These are phyloP conservation scores for Wallemia ichthyophaga DNA, from an alignment of 1,284 basidiomycete genomes.

Conservation along the genomic window DNA sequence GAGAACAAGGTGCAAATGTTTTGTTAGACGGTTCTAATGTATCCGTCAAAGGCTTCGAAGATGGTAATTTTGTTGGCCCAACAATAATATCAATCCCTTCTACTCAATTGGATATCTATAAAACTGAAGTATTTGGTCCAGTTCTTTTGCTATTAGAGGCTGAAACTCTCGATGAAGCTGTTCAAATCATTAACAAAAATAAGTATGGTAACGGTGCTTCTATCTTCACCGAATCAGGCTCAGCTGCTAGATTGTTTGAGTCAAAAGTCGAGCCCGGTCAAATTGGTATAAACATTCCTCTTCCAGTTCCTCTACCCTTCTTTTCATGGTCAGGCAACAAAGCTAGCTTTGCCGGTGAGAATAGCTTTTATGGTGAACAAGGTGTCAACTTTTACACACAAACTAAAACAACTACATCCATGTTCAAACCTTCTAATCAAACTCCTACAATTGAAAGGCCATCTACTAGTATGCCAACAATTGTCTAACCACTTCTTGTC, in stretches of 20 bases:
- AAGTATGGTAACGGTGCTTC: constrained; percentile 60
- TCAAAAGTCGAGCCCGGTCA: constrained; percentile 66
- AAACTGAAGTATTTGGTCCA: constrained; percentile 90
- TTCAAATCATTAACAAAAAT: constrained; percentile 66
- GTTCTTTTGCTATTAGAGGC: constrained; percentile 51
- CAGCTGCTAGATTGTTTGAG: constrained; percentile 81
- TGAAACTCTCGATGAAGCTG: constrained; percentile 66
- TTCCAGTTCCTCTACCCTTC: constrained; percentile 56
- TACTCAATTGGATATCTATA: constrained; percentile 61
- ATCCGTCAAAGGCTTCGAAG: constrained; percentile 39
- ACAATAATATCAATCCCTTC: constrained; percentile 49
- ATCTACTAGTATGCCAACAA: not conserved
- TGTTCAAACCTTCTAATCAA: not conserved
- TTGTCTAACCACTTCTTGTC: not conserved
- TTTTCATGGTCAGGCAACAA: constrained; percentile 80
- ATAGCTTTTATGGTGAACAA: constrained; percentile 67
- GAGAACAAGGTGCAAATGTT: constrained; percentile 60
- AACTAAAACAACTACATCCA: constrained; percentile 7
- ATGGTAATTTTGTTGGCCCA: constrained; percentile 87
- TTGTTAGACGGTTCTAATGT: constrained; percentile 54
- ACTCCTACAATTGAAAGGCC: not conserved
- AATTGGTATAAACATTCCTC: constrained; percentile 75
- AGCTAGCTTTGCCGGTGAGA: constrained; percentile 59
- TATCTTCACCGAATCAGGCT: constrained; percentile 89
- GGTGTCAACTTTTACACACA: constrained; percentile 75